Evolutionary conservation across 805 yeast genomes (phyloP).

Genomic region (Starmerella ratchasimensis): DNA sequence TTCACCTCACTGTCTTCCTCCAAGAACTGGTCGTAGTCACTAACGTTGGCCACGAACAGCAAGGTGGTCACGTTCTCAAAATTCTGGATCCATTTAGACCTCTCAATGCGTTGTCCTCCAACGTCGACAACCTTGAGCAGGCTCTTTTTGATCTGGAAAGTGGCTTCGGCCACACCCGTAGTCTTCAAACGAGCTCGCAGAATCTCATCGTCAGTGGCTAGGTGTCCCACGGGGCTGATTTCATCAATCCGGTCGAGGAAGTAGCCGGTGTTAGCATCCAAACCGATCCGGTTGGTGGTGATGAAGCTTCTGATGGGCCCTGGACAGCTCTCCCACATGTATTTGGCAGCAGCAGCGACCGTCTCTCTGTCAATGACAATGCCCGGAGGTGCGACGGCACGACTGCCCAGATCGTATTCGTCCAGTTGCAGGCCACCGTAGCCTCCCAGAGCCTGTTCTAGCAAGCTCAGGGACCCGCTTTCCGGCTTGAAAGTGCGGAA

Average conservation of each 20-base stretch:
- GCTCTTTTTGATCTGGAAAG: slow-evolving; percentile 51
- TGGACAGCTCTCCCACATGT: slow-evolving; percentile 42
- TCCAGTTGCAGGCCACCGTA: background rate
- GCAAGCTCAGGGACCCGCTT: slow-evolving; percentile 29
- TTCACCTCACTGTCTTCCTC: slow-evolving; percentile 83
- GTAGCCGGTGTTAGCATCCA: slow-evolving; percentile 70
- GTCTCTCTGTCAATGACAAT: background rate
- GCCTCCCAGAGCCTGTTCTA: slow-evolving; percentile 9
- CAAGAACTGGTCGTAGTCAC: slow-evolving; percentile 83
- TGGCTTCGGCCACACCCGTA: slow-evolving; percentile 85
- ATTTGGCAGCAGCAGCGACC: slow-evolving; percentile 56
- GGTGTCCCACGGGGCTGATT: slow-evolving; percentile 50
- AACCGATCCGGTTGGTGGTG: slow-evolving; percentile 57
- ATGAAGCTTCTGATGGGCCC: slow-evolving; percentile 34
- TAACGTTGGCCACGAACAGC: slow-evolving; percentile 72
- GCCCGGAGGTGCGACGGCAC: background rate
- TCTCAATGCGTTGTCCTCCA: slow-evolving; percentile 93
- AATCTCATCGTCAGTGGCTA: slow-evolving; percentile 71
- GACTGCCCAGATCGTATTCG: background rate
- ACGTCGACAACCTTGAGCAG: slow-evolving; percentile 78
- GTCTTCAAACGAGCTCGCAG: slow-evolving; percentile 85
- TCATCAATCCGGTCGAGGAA: slow-evolving; percentile 62
- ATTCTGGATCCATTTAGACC: slow-evolving; percentile 95
- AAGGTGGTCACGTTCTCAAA: slow-evolving; percentile 84
- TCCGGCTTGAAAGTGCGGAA: slow-evolving; percentile 29